Evolutionary conservation across 192 early-diverging fungal genomes (phyloP).

Genomic region (Backusella tuberculispora): DNA sequence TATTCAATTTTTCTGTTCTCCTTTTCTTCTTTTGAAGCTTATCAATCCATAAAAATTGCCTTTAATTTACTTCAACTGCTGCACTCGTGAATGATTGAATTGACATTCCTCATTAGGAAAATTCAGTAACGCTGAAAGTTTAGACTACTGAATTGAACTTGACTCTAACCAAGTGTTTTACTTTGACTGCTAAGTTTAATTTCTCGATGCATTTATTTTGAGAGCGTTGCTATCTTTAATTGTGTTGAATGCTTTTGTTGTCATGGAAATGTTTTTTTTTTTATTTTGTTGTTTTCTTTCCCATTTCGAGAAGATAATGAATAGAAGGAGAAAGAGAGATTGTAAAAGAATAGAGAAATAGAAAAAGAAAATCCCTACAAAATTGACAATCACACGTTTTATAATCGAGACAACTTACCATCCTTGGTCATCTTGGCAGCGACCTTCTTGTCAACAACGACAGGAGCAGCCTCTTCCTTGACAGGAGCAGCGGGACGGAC

Average conservation of each 20-base stretch:
- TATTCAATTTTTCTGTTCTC: neutral
- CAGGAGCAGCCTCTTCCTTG: conserved; percentile 32
- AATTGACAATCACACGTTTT: neutral
- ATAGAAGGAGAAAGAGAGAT: neutral
- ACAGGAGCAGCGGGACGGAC: conserved; percentile 47
- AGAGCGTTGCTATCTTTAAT: neutral
- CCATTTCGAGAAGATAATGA: neutral
- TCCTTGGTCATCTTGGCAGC: conserved; percentile 39
- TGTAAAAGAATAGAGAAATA: neutral
- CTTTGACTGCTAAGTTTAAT: neutral
- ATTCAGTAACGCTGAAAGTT: neutral
- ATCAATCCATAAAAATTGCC: neutral
- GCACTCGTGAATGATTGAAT: neutral
- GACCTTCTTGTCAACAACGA: conserved; percentile 45
- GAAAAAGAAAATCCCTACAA: neutral
- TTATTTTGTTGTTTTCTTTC: neutral
- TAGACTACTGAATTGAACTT: neutral
- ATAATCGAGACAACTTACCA: conserved; percentile 1
- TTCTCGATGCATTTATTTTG: neutral
- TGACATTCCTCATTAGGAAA: neutral
- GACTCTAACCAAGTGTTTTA: neutral
- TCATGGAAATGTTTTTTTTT: neutral
- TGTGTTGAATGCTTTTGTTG: neutral
- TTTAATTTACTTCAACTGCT: neutral
- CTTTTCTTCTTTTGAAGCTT: neutral